These are phyloP conservation scores for Macroventuria anomochaeta DNA, from an alignment of 2,329 filamentous ascomycete genomes.

Conservation along the genomic window DNA sequence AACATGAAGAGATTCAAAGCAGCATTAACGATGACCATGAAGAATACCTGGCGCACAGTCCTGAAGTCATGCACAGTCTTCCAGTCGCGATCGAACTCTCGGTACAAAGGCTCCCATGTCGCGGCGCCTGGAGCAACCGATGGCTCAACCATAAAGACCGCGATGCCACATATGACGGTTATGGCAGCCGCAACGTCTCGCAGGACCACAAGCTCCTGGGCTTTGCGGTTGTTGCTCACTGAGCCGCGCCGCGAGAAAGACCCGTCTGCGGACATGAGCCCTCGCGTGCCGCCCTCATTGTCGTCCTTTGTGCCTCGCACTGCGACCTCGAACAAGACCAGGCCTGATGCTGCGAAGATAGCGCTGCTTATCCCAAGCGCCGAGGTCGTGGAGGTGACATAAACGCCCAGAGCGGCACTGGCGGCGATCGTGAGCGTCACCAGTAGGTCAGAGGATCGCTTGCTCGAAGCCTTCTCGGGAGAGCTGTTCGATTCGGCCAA, in stretches of 20 bases:
- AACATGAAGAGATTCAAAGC: constrained; percentile 39
- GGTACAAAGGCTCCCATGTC: constrained; percentile 39
- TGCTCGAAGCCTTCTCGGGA: constrained; percentile 23
- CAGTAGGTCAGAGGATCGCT: constrained; percentile 41
- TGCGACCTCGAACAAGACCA: constrained; percentile 52
- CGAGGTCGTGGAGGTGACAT: constrained; percentile 43
- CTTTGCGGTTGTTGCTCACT: constrained; percentile 30
- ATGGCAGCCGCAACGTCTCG: constrained; percentile 41
- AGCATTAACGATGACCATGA: constrained; percentile 34
- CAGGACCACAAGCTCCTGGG: constrained; percentile 35
- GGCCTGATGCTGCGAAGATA: constrained; percentile 49
- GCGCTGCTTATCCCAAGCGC: constrained; percentile 53
- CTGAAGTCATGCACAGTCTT: constrained; percentile 35
- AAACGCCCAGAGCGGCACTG: constrained; percentile 44
- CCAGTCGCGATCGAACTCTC: constrained; percentile 34
- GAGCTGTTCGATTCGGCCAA: constrained; percentile 23
- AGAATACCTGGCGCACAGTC: constrained; percentile 35
- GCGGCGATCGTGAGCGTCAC: constrained; percentile 46
- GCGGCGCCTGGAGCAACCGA: constrained; percentile 31
- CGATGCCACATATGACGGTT: constrained; percentile 35
- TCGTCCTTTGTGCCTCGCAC: constrained; percentile 34
- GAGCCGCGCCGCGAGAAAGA: constrained; percentile 36
- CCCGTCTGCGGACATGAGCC: constrained; percentile 46
- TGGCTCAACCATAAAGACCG: constrained; percentile 39
- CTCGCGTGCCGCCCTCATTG: constrained; percentile 31